phyloP scores from a whole-genome alignment of 2,329 filamentous ascomycete species.

The Claviceps spartinae region DNA sequence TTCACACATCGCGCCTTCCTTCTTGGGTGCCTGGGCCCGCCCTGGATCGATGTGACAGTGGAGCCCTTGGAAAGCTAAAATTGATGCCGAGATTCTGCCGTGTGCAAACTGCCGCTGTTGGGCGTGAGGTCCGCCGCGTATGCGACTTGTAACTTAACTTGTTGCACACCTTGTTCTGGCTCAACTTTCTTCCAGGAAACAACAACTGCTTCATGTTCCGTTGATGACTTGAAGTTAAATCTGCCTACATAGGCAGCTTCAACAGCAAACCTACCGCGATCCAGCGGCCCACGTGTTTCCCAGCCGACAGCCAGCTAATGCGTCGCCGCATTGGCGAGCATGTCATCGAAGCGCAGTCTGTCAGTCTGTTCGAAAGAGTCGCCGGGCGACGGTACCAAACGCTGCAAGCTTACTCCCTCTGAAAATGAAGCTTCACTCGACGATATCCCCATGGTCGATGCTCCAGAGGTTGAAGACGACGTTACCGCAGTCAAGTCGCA shows the following conservation, averaged over 20 bases:
- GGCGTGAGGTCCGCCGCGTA: too few species aligned
- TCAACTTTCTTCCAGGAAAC: neutral
- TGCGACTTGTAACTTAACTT: too few species aligned
- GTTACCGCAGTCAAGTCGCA: constrained; percentile 10
- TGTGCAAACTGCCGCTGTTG: too few species aligned
- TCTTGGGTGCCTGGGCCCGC: neutral
- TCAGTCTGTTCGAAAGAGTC: constrained; percentile 16
- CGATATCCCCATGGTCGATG: neutral
- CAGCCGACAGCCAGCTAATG: neutral
- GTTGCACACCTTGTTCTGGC: neutral
- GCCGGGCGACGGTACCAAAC: constrained; percentile 18
- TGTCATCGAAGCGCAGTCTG: constrained; percentile 25
- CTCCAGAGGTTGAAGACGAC: constrained; percentile 7
- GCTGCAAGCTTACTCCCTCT: constrained; percentile 6
- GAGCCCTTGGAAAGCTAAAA: neutral
- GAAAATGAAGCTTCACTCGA: neutral
- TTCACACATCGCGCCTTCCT: neutral
- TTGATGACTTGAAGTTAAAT: neutral
- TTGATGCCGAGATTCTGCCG: neutral
- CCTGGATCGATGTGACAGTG: neutral
- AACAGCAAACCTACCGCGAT: neutral
- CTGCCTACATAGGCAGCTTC: neutral
- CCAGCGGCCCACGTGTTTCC: neutral
- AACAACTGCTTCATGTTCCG: neutral
- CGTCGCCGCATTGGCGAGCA: constrained; percentile 5